These are phyloP conservation scores for Zea mays DNA, from an alignment of 176 grass and related monocot species.

Conservation along the genomic window Zm-B73-REFERENCE-NAM-5.0 NC_050097.1:15528001-15528500, in stretches of 20 bases:
- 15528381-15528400: too few species aligned
- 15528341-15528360: slow-evolving; percentile 92
- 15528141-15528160: slow-evolving; percentile 56
- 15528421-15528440: too few species aligned
- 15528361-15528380: too few species aligned
- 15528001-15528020: slow-evolving; percentile 32
- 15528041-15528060: slow-evolving; percentile 90
- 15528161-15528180: slow-evolving; percentile 10
- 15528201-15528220: not conserved
- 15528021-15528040: slow-evolving; percentile 34
- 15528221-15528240: slow-evolving; percentile 90
- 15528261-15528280: slow-evolving; percentile 98
- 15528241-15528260: slow-evolving; percentile 99
- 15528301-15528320: slow-evolving; percentile 98
- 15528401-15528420: too few species aligned
- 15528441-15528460: too few species aligned
- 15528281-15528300: slow-evolving; percentile 96
- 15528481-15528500: too few species aligned
- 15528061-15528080: slow-evolving; percentile 96
- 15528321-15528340: slow-evolving; percentile 84
- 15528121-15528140: slow-evolving; percentile 99
- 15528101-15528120: slow-evolving; percentile 86
- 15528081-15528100: slow-evolving; percentile 98
- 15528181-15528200: not conserved
- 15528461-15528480: too few species aligned